phyloP scores from a whole-genome alignment of 1,139 yeast genomes.

The Wickerhamiella infanticola region DNA sequence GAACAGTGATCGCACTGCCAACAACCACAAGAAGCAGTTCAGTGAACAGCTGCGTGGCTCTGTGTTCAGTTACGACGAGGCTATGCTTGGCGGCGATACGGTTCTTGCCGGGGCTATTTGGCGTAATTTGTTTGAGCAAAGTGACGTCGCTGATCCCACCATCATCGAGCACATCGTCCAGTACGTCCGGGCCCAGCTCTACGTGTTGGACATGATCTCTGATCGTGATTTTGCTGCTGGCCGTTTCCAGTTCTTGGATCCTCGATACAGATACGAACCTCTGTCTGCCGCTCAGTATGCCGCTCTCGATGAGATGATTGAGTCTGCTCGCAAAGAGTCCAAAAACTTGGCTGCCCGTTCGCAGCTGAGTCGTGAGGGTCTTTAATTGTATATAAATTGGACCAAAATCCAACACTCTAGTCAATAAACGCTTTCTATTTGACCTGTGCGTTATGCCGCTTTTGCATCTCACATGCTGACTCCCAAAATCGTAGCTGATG shows the following conservation, averaged over 20 bases:
- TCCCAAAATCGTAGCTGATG: slow-evolving; percentile 32
- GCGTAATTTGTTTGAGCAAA: slow-evolving; percentile 84
- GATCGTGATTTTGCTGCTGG: slow-evolving; percentile 93
- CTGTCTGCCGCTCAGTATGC: slow-evolving; percentile 29
- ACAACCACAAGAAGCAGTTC: slow-evolving; percentile 76
- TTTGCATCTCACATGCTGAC: slow-evolving; percentile 23
- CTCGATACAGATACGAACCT: slow-evolving; percentile 61
- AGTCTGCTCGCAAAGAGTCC: slow-evolving; percentile 14
- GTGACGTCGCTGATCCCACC: slow-evolving; percentile 64
- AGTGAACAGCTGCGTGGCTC: slow-evolving; percentile 83
- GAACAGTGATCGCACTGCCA: slow-evolving; percentile 67
- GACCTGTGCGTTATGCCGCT: too few species aligned
- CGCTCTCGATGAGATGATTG: slow-evolving; percentile 14
- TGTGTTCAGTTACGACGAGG: slow-evolving; percentile 87
- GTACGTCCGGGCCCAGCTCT: slow-evolving; percentile 76
- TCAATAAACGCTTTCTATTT: too few species aligned
- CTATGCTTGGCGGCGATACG: slow-evolving; percentile 38
- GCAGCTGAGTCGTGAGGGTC: slow-evolving; percentile 13
- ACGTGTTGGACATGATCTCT: slow-evolving; percentile 66
- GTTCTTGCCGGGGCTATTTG: slow-evolving; percentile 28
- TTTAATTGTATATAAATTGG: not conserved
- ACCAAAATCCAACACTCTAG: too few species aligned
- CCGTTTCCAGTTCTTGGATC: slow-evolving; percentile 70
- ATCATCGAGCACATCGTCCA: slow-evolving; percentile 79
- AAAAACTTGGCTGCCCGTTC: slow-evolving; percentile 12